Evolutionary conservation across 2,329 filamentous ascomycete genomes (phyloP).

Genomic region (Colletotrichum tropicicola): DNA sequence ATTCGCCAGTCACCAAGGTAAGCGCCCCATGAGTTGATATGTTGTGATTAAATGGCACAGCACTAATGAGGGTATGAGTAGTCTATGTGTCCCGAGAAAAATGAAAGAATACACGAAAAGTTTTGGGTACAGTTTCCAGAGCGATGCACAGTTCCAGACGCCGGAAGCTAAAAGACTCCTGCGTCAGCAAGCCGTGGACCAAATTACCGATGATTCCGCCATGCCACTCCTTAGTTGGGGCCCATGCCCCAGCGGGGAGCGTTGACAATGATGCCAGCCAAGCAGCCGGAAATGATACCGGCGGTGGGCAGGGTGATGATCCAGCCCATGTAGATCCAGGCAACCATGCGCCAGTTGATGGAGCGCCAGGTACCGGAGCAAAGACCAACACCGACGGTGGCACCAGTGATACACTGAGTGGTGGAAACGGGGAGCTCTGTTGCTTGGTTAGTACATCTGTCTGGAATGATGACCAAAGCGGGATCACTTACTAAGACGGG

Average conservation of each 20-base stretch:
- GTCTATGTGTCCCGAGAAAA: constrained; percentile 9
- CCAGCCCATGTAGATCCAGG: constrained; percentile 62
- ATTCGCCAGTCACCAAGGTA: not conserved
- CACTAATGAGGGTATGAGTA: constrained; percentile 20
- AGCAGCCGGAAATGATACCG: constrained; percentile 60
- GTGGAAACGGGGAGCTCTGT: constrained; percentile 63
- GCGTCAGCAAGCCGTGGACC: not conserved
- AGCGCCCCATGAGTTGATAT: not conserved
- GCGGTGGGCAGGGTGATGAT: constrained; percentile 55
- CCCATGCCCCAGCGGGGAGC: constrained; percentile 57
- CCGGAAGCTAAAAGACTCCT: not conserved
- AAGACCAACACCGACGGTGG: constrained; percentile 64
- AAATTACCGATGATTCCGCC: not conserved
- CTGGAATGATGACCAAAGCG: not conserved
- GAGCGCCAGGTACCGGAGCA: constrained; percentile 61
- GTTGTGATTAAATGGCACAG: not conserved
- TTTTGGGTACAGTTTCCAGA: constrained; percentile 2
- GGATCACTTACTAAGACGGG: constrained; percentile 56
- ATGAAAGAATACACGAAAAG: not conserved
- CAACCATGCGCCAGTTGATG: constrained; percentile 67
- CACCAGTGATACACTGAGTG: constrained; percentile 66
- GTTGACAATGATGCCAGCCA: constrained; percentile 68
- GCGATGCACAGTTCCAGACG: not conserved
- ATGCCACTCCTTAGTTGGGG: not conserved
- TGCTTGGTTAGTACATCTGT: not conserved